These are phyloP conservation scores for Saccharomycopsis javanensis DNA, from an alignment of 805 yeast genomes.

Conservation along the genomic window DNA sequence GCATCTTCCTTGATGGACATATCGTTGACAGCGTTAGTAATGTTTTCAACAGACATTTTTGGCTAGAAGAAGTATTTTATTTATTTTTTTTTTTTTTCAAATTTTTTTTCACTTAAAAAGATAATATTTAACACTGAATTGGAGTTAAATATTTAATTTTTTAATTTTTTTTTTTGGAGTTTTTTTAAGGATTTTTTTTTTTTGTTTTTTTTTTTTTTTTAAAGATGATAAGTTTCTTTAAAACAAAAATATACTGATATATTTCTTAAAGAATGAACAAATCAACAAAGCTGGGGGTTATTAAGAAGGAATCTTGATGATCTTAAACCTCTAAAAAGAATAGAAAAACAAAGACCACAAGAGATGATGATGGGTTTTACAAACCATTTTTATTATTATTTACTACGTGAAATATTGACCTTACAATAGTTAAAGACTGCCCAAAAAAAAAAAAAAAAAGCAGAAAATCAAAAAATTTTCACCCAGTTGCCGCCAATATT, in stretches of 20 bases:
- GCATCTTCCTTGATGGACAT: conserved; percentile 13
- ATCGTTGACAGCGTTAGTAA: conserved; percentile 7
- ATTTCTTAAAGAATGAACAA: background rate
- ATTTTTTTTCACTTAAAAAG: background rate
- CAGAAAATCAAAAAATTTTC: background rate
- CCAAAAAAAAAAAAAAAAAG: background rate
- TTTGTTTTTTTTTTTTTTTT: background rate
- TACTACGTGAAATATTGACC: background rate
- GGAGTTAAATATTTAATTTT: background rate
- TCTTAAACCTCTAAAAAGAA: background rate
- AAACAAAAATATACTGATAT: background rate
- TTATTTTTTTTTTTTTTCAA: background rate
- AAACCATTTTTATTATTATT: background rate
- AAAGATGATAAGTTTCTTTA: background rate
- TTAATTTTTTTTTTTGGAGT: background rate
- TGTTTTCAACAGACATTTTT: conserved; percentile 12
- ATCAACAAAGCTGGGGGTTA: background rate
- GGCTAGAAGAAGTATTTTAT: background rate
- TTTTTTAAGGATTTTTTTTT: background rate
- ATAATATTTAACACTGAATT: background rate
- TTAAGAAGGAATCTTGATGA: background rate
- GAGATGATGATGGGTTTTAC: background rate
- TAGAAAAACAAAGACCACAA: too few species aligned
- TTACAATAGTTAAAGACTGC: too few species aligned
- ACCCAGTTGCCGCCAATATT: background rate